These are phyloP conservation scores for Tricholoma saponaceum DNA, from an alignment of 768 basidiomycete species.

Conservation along the genomic window DNA sequence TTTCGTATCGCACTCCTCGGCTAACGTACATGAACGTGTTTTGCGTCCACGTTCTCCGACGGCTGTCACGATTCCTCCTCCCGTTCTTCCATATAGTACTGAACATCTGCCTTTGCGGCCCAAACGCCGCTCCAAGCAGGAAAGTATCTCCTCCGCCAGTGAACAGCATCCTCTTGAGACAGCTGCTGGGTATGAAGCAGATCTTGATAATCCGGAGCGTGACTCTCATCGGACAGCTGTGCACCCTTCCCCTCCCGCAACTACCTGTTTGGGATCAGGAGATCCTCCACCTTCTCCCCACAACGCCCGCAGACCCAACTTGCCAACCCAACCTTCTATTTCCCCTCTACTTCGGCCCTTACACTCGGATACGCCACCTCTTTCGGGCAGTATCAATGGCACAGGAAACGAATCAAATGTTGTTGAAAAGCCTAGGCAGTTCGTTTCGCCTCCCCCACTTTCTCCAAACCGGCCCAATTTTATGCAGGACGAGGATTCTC, in stretches of 20 bases:
- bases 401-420: neutral
- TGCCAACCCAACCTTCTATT: slow-evolving; percentile 26
- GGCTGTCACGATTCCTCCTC: slow-evolving; percentile 25
- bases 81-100: slow-evolving; percentile 32
- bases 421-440: slow-evolving; percentile 4
- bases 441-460: slow-evolving; percentile 36
- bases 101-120: slow-evolving; percentile 45
- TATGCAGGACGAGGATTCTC: slow-evolving; percentile 32
- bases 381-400: slow-evolving; percentile 15
- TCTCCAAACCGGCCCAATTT: slow-evolving; percentile 43
- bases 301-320: slow-evolving; percentile 32
- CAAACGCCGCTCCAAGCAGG: slow-evolving; percentile 53
- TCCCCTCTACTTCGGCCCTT: slow-evolving; percentile 30
- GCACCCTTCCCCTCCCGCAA: slow-evolving; percentile 32
- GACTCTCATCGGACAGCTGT: slow-evolving; percentile 38
- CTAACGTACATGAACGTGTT: slow-evolving; percentile 51
- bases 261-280: slow-evolving; percentile 13
- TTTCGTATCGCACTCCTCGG: slow-evolving; percentile 66
- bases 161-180: slow-evolving; percentile 51
- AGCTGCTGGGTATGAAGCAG: slow-evolving; percentile 68
- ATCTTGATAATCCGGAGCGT: slow-evolving; percentile 57
- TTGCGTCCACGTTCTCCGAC: slow-evolving; percentile 30
- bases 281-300: slow-evolving; percentile 35
- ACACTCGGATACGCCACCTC: slow-evolving; percentile 31
- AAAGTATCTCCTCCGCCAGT: slow-evolving; percentile 69